These are phyloP conservation scores for Colletotrichum caudatum DNA, from an alignment of 2,329 filamentous ascomycete genomes.

Conservation along the genomic window DNA sequence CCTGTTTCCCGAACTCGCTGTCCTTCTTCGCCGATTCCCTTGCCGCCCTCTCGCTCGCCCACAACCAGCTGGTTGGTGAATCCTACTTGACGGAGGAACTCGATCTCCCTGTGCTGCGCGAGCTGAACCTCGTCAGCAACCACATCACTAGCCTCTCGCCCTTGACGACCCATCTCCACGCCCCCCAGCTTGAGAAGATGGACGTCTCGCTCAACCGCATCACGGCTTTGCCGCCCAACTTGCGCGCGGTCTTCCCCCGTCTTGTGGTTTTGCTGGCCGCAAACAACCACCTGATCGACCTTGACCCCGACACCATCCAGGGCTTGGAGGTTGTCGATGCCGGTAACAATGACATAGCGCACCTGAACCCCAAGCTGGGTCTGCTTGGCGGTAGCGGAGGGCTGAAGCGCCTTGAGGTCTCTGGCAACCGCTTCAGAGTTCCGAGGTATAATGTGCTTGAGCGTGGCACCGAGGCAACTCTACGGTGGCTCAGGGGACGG, in stretches of 20 bases:
- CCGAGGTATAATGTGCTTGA: slow-evolving; percentile 87
- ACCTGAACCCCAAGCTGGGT: slow-evolving; percentile 83
- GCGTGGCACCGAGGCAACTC: slow-evolving; percentile 85
- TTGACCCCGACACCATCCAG: slow-evolving; percentile 78
- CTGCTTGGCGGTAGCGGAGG: slow-evolving; percentile 74
- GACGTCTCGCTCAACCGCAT: slow-evolving; percentile 89
- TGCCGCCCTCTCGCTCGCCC: slow-evolving; percentile 77
- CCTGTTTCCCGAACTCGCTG: slow-evolving; percentile 76
- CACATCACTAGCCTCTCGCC: slow-evolving; percentile 77
- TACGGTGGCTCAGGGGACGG: slow-evolving; percentile 83
- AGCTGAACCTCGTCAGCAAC: slow-evolving; percentile 81
- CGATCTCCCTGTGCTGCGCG: slow-evolving; percentile 78
- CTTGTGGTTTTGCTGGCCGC: slow-evolving; percentile 78
- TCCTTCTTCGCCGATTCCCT: slow-evolving; percentile 78
- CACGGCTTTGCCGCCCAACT: slow-evolving; percentile 70
- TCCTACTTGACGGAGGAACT: slow-evolving; percentile 75
- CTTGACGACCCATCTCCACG: slow-evolving; percentile 74
- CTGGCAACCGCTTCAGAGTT: slow-evolving; percentile 88
- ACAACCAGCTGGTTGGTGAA: slow-evolving; percentile 77
- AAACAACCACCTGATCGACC: slow-evolving; percentile 82
- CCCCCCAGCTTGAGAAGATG: slow-evolving; percentile 79
- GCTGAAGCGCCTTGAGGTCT: slow-evolving; percentile 78
- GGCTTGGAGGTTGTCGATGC: slow-evolving; percentile 84
- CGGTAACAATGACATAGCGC: slow-evolving; percentile 86
- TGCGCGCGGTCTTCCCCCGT: slow-evolving; percentile 76